Evolutionary conservation across 768 basidiomycete genomes (phyloP).

Genomic region (Tylopilus rubrobrunneus): DNA sequence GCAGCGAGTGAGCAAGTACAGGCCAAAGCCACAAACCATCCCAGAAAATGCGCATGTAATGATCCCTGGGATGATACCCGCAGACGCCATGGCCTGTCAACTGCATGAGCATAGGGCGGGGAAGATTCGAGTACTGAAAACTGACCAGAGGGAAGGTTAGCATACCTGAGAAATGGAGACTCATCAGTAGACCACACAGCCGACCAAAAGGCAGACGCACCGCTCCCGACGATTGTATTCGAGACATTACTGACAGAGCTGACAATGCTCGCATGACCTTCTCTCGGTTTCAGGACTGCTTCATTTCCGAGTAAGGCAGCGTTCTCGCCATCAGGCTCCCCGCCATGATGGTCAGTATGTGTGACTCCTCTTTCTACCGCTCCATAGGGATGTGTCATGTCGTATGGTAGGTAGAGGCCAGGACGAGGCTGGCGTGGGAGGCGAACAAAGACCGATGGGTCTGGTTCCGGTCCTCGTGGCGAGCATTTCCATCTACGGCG

Average conservation of each 20-base stretch:
- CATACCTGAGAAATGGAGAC: conserved; percentile 54
- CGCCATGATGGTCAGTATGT: conserved; percentile 3
- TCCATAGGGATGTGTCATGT: conserved; percentile 73
- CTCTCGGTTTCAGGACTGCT: conserved; percentile 29
- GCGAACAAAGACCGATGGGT: background rate
- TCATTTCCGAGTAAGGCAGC: conserved; percentile 57
- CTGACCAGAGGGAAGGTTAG: conserved; percentile 80
- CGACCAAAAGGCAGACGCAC: conserved; percentile 37
- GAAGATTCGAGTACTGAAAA: background rate
- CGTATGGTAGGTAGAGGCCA: conserved; percentile 29
- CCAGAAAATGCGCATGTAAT: conserved; percentile 85
- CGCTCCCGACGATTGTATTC: conserved; percentile 92
- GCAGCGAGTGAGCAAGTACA: conserved; percentile 84
- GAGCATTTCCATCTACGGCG: no score
- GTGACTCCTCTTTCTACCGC: conserved; percentile 39
- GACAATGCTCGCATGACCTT: conserved; percentile 65
- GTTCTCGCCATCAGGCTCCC: conserved; percentile 40
- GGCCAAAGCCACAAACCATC: conserved; percentile 70
- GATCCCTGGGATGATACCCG: conserved; percentile 86
- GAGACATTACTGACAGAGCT: conserved; percentile 77
- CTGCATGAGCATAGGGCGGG: background rate
- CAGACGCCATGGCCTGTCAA: conserved; percentile 79
- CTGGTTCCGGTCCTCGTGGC: no score
- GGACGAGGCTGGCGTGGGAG: background rate
- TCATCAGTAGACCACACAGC: background rate